A percentile compares a stretch with the other conserved stretches of the same genome.
These are phyloP conservation scores for Furcasterigmium furcatum DNA, from an alignment of 2,329 filamentous ascomycete genomes.

Conservation along the genomic window DNA sequence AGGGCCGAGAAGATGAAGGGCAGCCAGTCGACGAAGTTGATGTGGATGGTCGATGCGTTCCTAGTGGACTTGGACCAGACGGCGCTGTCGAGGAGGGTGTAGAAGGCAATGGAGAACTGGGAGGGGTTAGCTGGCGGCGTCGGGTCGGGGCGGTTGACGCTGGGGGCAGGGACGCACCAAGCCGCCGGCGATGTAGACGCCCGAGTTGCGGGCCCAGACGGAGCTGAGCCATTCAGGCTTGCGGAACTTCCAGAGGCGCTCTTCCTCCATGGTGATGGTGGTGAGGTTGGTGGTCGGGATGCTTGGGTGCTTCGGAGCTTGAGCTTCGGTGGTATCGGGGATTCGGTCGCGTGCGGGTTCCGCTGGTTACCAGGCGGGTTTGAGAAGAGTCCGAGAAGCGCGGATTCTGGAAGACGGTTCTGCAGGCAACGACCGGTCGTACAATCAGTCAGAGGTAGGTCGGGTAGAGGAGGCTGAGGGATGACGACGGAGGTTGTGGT, in stretches of 20 bases:
- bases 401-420: too few species aligned
- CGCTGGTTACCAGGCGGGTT: background rate
- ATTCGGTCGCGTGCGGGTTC: slow-evolving; percentile 1
- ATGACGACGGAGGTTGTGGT: background rate
- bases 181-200: slow-evolving; percentile 60
- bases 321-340: background rate
- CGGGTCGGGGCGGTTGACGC: background rate
- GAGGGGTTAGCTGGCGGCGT: slow-evolving; percentile 6
- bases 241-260: slow-evolving; percentile 65
- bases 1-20: slow-evolving; percentile 64
- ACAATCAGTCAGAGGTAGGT: too few species aligned
- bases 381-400: too few species aligned
- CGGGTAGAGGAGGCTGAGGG: background rate
- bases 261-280: slow-evolving; percentile 51
- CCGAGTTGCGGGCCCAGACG: slow-evolving; percentile 59
- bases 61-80: slow-evolving; percentile 61
- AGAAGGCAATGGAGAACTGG: slow-evolving; percentile 67
- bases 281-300: slow-evolving; percentile 1
- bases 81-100: slow-evolving; percentile 64
- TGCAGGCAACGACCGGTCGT: too few species aligned
- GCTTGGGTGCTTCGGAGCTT: slow-evolving; percentile 1
- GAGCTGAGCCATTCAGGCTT: slow-evolving; percentile 66
- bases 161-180: slow-evolving; percentile 45
- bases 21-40: slow-evolving; percentile 68
- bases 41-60: slow-evolving; percentile 59